Conservation (phyloP, 23 red algal genomes). For the Agarophyton chilense region DNA sequence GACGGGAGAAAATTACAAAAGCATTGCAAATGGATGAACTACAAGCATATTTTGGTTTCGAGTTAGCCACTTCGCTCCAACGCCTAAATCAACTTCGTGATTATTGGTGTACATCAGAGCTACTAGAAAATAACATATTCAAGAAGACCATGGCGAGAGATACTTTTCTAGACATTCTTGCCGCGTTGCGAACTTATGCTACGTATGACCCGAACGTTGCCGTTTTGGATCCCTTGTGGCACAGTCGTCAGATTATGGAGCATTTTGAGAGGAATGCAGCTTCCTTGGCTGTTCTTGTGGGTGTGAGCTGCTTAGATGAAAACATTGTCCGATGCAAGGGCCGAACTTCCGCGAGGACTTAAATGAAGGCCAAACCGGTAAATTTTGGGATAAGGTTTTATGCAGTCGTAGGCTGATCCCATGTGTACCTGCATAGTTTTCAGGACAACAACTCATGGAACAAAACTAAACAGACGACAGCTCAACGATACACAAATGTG, state of each 20-base stretch:
- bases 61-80: background rate
- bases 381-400: background rate
- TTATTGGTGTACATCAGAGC: too few relatives aligned
- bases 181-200: background rate
- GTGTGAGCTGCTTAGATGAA: background rate
- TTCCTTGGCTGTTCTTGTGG: background rate
- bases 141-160: background rate
- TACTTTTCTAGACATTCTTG: background rate
- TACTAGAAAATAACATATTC: background rate
- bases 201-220: background rate
- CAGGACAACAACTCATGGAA: background rate
- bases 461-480: background rate
- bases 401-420: background rate
- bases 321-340: background rate
- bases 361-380: background rate
- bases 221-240: background rate
- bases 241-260: background rate
- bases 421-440: background rate
- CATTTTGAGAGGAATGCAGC: background rate
- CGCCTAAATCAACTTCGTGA: background rate
- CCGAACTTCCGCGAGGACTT: background rate
- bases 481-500: background rate
- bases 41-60: background rate
- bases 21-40: background rate
- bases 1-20: background rate